Evolutionary conservation across 495 filamentous ascomycete genomes (phyloP).

Genomic region (Podospora fimiseda): DNA sequence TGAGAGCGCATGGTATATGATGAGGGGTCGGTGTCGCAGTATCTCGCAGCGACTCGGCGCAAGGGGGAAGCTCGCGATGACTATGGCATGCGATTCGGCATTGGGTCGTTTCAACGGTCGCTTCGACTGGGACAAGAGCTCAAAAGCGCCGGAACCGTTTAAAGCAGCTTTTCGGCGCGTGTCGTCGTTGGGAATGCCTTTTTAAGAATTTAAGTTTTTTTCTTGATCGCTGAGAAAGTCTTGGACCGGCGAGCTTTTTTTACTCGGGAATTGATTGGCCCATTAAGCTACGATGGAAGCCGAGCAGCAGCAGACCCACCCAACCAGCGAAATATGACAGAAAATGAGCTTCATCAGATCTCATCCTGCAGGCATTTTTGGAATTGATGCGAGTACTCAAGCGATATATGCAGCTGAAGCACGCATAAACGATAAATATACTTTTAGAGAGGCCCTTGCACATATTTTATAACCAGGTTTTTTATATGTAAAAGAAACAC

Average conservation of each 20-base stretch:
- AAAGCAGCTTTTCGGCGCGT: no score
- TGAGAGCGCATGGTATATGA: constrained; percentile 29
- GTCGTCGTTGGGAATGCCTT: neutral
- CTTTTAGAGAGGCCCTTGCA: no score
- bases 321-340: neutral
- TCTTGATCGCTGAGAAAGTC: neutral
- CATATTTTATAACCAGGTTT: no score
- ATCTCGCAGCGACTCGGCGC: constrained; percentile 11
- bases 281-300: neutral
- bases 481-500: no score
- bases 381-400: no score
- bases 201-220: neutral
- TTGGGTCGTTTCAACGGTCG: constrained; percentile 2
- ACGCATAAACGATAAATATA: no score
- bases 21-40: constrained; percentile 6
- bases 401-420: no score
- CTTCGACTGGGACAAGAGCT: no score
- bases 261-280: neutral
- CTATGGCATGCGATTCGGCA: constrained; percentile 15
- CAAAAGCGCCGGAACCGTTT: neutral
- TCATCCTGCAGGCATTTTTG: no score
- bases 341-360: no score
- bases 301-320: neutral
- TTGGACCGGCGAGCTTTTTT: neutral
- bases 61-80: constrained; percentile 12